Conservation (phyloP, 768 basidiomycete species). For the Leccinum aurantiacum region DNA sequence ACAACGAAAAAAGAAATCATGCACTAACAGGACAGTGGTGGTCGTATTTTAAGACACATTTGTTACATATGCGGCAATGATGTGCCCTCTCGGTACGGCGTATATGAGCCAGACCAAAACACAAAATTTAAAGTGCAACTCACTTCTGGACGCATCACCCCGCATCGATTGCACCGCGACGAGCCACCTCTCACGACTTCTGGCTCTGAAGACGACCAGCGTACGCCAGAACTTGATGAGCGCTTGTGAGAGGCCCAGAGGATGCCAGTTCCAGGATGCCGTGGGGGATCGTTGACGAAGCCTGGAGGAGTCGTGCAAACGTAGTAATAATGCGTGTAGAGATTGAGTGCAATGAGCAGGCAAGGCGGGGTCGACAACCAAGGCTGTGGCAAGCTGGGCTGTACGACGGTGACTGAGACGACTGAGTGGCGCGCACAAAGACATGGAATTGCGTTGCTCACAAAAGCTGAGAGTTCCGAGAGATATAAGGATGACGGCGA, state of each 20-base stretch:
- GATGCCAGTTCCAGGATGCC: constrained; percentile 38
- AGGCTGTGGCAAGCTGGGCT: constrained; percentile 59
- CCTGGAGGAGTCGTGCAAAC: constrained; percentile 82
- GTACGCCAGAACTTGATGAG: constrained; percentile 40
- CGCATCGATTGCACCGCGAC: constrained; percentile 70
- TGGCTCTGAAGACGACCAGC: constrained; percentile 46
- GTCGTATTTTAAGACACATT: constrained; percentile 87
- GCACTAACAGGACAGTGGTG: constrained; percentile 85
- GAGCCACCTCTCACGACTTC: constrained; percentile 53
- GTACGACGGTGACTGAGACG: constrained; percentile 76
- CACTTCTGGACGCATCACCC: constrained; percentile 74
- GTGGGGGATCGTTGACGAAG: constrained; percentile 62
- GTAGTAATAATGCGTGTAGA: constrained; percentile 82
- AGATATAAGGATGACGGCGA: constrained; percentile 74
- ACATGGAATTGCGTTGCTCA: constrained; percentile 40
- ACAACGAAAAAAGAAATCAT: constrained; percentile 4
- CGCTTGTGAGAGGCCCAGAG: constrained; percentile 53
- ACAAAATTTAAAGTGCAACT: constrained; percentile 22
- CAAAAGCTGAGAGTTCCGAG: constrained; percentile 78
- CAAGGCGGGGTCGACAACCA: constrained; percentile 66
- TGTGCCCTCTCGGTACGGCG: constrained; percentile 69
- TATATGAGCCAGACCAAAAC: constrained; percentile 14
- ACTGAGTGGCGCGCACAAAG: background rate
- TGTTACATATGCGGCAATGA: constrained; percentile 90
- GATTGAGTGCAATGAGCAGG: constrained; percentile 72